These are phyloP conservation scores for Favolaschia claudopus DNA, from an alignment of 768 basidiomycete genomes.

Conservation along the genomic window DNA sequence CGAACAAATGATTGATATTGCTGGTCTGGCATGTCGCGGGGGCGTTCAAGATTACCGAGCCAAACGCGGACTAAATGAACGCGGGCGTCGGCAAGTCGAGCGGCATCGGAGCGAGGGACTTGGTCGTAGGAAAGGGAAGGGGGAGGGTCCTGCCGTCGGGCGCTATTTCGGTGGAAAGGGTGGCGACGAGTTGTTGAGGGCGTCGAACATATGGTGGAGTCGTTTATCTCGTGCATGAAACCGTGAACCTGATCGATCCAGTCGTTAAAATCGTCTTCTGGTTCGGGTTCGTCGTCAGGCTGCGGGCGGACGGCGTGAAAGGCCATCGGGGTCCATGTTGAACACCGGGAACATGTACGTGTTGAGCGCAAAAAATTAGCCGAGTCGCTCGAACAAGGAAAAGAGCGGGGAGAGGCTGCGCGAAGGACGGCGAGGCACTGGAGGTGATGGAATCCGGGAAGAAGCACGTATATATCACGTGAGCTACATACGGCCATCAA, in stretches of 20 bases:
- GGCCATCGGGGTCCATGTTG: constrained; percentile 37
- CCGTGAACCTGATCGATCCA: no score
- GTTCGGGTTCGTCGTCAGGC: constrained; percentile 19
- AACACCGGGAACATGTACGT: constrained; percentile 37
- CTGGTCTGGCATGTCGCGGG: constrained; percentile 4
- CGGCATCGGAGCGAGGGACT: background rate
- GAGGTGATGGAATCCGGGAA: no score
- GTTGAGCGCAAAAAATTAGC: no score
- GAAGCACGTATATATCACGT: no score
- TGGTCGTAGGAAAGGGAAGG: background rate
- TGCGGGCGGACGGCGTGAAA: constrained; percentile 28
- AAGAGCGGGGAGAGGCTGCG: no score
- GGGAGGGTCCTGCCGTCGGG: background rate
- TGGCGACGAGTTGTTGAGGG: background rate
- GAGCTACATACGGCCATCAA: no score
- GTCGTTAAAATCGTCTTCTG: no score
- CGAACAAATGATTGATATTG: constrained; percentile 25
- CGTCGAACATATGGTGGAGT: background rate
- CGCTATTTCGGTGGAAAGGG: background rate
- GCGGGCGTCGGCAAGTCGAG: background rate
- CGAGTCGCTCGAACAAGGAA: no score
- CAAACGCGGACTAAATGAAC: constrained; percentile 2
- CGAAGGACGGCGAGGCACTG: no score
- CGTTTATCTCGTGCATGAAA: constrained; percentile 26
- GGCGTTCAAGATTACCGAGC: constrained; percentile 9